phyloP scores from a whole-genome alignment of 2,329 filamentous ascomycete genomes.

The Thelonectria blattea region DNA sequence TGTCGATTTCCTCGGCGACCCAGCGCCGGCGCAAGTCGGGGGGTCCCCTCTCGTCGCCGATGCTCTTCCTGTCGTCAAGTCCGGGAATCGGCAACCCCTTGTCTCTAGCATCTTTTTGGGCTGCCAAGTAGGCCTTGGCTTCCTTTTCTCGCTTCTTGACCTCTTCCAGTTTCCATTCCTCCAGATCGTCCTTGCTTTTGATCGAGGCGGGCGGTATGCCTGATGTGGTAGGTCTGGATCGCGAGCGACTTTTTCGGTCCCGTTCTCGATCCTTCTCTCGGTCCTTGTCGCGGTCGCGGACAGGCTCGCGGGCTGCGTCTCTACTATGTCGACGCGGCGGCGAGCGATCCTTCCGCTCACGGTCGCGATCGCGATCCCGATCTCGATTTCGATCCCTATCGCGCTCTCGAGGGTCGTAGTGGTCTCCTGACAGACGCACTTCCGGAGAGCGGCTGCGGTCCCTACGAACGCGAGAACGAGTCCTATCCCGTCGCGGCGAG shows the following conservation, averaged over 20 bases:
- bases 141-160: constrained; percentile 68
- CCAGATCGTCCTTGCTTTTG: constrained; percentile 55
- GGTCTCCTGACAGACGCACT: constrained; percentile 35
- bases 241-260: constrained; percentile 54
- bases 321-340: constrained; percentile 37
- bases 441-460: constrained; percentile 42
- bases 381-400: constrained; percentile 37
- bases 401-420: constrained; percentile 44
- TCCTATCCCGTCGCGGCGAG: constrained; percentile 41
- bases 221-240: constrained; percentile 47
- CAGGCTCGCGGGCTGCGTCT: constrained; percentile 37
- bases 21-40: constrained; percentile 45
- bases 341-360: constrained; percentile 36
- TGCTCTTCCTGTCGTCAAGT: constrained; percentile 58
- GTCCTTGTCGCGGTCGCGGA: constrained; percentile 28
- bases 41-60: constrained; percentile 53
- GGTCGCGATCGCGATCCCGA: constrained; percentile 25
- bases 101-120: constrained; percentile 64
- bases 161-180: constrained; percentile 66
- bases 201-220: constrained; percentile 46
- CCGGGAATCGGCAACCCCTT: constrained; percentile 65
- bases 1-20: constrained; percentile 46
- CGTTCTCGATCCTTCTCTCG: constrained; percentile 28
- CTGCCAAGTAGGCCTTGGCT: constrained; percentile 68
- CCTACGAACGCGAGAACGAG: constrained; percentile 40